Conservation (phyloP, 169 alveolate genomes). For the Miamiensis avidus region DNA sequence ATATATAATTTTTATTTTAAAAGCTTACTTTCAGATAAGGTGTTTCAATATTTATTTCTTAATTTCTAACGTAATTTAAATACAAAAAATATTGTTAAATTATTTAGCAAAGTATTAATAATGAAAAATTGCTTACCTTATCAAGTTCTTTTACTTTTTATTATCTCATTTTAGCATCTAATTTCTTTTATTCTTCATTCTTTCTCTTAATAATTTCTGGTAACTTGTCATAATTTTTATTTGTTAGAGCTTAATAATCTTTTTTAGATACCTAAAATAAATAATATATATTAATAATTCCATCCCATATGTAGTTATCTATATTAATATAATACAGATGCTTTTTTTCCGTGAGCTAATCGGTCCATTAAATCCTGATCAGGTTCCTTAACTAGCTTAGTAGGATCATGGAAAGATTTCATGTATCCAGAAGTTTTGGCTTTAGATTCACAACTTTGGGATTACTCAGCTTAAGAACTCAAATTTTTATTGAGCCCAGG, state of each 20-base stretch:
- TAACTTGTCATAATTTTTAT: constrained; percentile 12
- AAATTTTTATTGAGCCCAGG: constrained; percentile 11
- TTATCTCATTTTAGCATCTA: constrained; percentile 6
- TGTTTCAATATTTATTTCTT: neutral
- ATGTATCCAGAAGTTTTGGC: neutral
- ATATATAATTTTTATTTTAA: no score
- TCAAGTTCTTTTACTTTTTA: constrained; percentile 6
- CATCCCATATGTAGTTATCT: neutral
- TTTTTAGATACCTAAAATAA: constrained; percentile 3
- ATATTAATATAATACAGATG: neutral
- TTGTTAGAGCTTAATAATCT: constrained; percentile 13
- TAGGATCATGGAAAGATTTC: constrained; percentile 19
- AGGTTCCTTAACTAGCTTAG: constrained; percentile 9
- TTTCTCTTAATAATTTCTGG: constrained; percentile 18
- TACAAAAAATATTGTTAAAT: no score
- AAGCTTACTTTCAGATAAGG: neutral
- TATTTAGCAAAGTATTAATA: no score
- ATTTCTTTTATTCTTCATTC: constrained; percentile 18
- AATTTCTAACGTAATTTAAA: neutral
- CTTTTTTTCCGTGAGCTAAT: constrained; percentile 7
- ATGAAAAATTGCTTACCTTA: no score
- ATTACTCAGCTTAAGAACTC: neutral
- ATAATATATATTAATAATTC: neutral
- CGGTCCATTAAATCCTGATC: constrained; percentile 10
- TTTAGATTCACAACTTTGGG: neutral